phyloP scores from a whole-genome alignment of 1,139 yeast species.

The Kodamaea sp. region DNA sequence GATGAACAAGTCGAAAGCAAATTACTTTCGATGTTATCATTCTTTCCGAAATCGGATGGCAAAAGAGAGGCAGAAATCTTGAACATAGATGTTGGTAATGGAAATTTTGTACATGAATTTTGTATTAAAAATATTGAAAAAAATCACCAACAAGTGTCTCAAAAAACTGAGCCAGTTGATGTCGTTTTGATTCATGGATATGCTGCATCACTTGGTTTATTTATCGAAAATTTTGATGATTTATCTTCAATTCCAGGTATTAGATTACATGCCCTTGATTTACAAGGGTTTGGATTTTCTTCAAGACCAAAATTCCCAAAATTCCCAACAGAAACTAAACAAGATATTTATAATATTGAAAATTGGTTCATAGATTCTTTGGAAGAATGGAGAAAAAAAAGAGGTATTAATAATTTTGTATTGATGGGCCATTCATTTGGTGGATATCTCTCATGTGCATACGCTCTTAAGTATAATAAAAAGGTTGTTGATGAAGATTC shows the following conservation, averaged over 20 bases:
- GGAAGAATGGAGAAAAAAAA: conserved; percentile 75
- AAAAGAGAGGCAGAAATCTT: conserved; percentile 45
- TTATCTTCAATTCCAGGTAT: conserved; percentile 41
- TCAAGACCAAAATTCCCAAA: conserved; percentile 41
- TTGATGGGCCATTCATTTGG: conserved; percentile 92
- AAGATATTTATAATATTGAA: conserved; percentile 48
- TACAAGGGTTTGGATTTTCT: conserved; percentile 45
- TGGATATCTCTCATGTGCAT: conserved; percentile 78
- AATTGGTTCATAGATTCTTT: conserved; percentile 74
- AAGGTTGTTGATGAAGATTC: conserved; percentile 7
- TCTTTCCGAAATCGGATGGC: conserved; percentile 54
- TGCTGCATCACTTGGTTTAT: conserved; percentile 46
- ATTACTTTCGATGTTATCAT: conserved; percentile 49
- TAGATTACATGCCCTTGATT: conserved; percentile 43
- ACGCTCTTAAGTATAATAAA: conserved; percentile 61
- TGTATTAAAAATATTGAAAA: conserved; percentile 35
- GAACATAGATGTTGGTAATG: conserved; percentile 33
- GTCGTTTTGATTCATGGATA: conserved; percentile 46
- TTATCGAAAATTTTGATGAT: conserved; percentile 38
- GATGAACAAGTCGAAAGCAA: conserved; percentile 31
- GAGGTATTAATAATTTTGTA: conserved; percentile 57
- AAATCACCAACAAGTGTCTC: conserved; percentile 8
- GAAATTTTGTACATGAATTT: conserved; percentile 55
- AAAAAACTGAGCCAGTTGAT: conserved; percentile 20
- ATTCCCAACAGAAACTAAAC: conserved; percentile 27